Conservation (phyloP, 164 flowering plant species). For the Brasenia schreberi region DNA sequence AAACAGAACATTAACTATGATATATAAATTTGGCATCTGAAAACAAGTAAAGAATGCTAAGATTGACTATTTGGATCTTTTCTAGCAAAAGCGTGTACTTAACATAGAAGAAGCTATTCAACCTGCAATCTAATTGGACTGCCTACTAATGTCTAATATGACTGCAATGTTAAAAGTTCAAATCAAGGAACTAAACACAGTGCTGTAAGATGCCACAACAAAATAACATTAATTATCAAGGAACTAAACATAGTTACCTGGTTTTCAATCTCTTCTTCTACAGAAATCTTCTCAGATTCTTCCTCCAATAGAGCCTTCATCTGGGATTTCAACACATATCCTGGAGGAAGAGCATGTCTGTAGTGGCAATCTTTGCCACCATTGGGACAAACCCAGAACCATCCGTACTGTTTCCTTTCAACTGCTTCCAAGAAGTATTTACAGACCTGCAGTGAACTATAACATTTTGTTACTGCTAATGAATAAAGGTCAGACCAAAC, state of each 20-base stretch:
- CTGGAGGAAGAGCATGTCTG: constrained; percentile 97
- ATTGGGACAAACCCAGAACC: constrained; percentile 98
- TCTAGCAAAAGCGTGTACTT: background rate
- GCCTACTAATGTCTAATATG: background rate
- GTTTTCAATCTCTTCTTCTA: constrained; percentile 95
- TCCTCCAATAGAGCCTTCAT: constrained; percentile 96
- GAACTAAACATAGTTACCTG: constrained; percentile 33
- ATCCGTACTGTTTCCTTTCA: constrained; percentile 97
- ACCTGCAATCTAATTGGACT: background rate
- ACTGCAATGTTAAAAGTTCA: background rate
- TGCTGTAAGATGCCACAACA: background rate
- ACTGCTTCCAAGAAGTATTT: constrained; percentile 94
- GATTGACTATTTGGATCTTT: background rate
- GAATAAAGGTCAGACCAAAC: too few species aligned
- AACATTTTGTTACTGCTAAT: too few species aligned
- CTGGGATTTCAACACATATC: constrained; percentile 89
- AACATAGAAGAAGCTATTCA: background rate
- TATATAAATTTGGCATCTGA: background rate
- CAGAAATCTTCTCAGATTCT: constrained; percentile 56
- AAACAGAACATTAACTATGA: background rate
- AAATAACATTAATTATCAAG: background rate
- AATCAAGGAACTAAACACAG: background rate
- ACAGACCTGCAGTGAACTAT: constrained; percentile 49
- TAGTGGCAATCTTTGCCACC: constrained; percentile 83
- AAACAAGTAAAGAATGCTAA: background rate